These are phyloP conservation scores for Diaporthe sp. DNA, from an alignment of 2,329 filamentous ascomycete species.

Conservation along the genomic window DNA sequence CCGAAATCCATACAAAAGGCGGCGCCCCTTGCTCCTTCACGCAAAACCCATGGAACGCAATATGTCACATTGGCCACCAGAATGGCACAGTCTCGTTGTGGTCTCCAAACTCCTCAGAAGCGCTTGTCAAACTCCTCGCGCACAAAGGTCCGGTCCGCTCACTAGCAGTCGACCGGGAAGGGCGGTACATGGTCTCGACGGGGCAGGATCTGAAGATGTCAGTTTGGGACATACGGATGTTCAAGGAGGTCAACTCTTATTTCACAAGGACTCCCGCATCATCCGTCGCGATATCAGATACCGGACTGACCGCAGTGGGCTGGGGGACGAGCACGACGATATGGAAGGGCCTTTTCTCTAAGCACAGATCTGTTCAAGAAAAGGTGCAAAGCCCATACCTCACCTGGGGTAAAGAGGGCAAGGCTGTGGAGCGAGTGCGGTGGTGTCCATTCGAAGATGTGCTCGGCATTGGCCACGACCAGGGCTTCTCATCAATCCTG, in stretches of 20 bases:
- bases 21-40: slow-evolving; percentile 85
- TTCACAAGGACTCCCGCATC: slow-evolving; percentile 84
- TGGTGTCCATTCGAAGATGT: slow-evolving; percentile 98
- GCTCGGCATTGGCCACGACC: slow-evolving; percentile 84
- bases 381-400: slow-evolving; percentile 92
- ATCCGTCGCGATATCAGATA: slow-evolving; percentile 88
- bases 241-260: slow-evolving; percentile 92
- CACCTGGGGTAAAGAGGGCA: slow-evolving; percentile 89
- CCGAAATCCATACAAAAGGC: slow-evolving; percentile 85
- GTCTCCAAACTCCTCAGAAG: slow-evolving; percentile 90
- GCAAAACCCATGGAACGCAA: slow-evolving; percentile 92
- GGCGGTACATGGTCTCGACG: slow-evolving; percentile 94
- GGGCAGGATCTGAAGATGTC: slow-evolving; percentile 92
- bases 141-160: slow-evolving; percentile 90
- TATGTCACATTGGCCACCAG: slow-evolving; percentile 92
- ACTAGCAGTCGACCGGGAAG: slow-evolving; percentile 86
- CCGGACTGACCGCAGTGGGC: slow-evolving; percentile 86
- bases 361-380: slow-evolving; percentile 74
- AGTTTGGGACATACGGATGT: slow-evolving; percentile 96
- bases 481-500: slow-evolving; percentile 89
- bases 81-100: slow-evolving; percentile 95
- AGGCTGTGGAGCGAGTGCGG: slow-evolving; percentile 79
- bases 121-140: slow-evolving; percentile 90
- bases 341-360: slow-evolving; percentile 91
- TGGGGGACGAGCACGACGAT: slow-evolving; percentile 91